A percentile compares a stretch with the other conserved stretches of the same genome.
Conservation (phyloP, 129 eudicot species). For the Arctium lappa region DNA sequence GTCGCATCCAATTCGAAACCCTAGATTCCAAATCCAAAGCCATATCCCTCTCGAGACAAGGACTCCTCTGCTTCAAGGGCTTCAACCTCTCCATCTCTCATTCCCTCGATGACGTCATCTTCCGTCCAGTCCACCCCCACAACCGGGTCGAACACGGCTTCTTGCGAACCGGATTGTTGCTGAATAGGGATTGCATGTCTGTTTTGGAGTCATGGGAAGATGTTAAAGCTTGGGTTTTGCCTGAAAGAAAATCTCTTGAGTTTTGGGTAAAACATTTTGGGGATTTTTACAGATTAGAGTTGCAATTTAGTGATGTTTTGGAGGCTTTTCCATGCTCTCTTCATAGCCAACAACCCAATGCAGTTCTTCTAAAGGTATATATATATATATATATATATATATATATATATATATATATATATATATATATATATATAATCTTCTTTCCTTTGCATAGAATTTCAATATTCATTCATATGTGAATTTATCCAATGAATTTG, state of each 20-base stretch:
- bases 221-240: constrained; percentile 70
- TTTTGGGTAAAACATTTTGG: constrained; percentile 44
- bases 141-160: constrained; percentile 45
- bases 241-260: constrained; percentile 62
- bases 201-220: constrained; percentile 70
- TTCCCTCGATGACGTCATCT: constrained; percentile 63
- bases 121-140: constrained; percentile 47
- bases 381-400: neutral
- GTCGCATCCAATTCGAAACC: constrained; percentile 78
- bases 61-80: constrained; percentile 49
- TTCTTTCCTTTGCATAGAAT: neutral
- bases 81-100: constrained; percentile 38
- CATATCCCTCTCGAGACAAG: constrained; percentile 19
- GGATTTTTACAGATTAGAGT: constrained; percentile 62
- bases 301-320: constrained; percentile 68
- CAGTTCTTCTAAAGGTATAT: constrained; percentile 71
- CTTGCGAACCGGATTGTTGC: constrained; percentile 56
- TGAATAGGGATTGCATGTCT: constrained; percentile 34
- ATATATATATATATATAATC: neutral
- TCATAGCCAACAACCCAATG: constrained; percentile 39
- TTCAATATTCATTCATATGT: constrained; percentile 9
- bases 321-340: constrained; percentile 53
- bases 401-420: neutral
- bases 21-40: constrained; percentile 47
- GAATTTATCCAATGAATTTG: neutral